phyloP scores from a whole-genome alignment of 208 protist genomes.

The Phytomonas francai region DNA sequence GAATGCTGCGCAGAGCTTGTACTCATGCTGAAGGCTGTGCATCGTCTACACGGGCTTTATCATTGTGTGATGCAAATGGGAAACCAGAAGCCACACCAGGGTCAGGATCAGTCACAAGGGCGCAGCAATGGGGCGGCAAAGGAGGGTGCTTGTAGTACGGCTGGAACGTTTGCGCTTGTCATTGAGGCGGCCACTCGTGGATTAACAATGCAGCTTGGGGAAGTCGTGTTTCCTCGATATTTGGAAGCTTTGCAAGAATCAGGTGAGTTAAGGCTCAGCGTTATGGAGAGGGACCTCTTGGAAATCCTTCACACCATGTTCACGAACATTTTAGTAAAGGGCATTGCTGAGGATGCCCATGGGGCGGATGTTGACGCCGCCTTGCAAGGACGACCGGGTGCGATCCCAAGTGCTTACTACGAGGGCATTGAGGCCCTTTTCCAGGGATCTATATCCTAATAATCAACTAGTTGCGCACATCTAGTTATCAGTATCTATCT shows the following conservation, averaged over 20 bases:
- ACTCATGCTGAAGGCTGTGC: slow-evolving; percentile 10
- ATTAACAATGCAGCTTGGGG: slow-evolving; percentile 29
- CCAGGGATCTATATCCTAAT: not conserved
- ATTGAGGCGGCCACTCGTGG: slow-evolving; percentile 25
- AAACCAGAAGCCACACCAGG: not conserved
- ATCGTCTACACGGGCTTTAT: slow-evolving; percentile 12
- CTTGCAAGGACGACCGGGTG: not conserved
- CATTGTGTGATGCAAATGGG: not conserved
- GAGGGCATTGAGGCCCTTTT: slow-evolving; percentile 1
- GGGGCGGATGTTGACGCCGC: not conserved
- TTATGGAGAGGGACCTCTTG: slow-evolving; percentile 12
- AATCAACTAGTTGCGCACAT: not conserved
- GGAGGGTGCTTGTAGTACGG: not conserved
- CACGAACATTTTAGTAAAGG: slow-evolving; percentile 8
- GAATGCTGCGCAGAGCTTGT: slow-evolving; percentile 13
- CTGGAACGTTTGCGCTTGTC: slow-evolving; percentile 9
- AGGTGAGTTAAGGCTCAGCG: slow-evolving; percentile 1
- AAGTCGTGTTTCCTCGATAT: slow-evolving; percentile 16
- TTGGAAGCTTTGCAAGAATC: slow-evolving; percentile 5
- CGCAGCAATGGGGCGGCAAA: not conserved
- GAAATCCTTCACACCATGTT: slow-evolving; percentile 12
- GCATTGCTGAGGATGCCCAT: not conserved
- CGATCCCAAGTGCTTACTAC: not conserved
- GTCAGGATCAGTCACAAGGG: not conserved
- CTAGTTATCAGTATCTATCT: not conserved